Conservation (phyloP, 2,329 filamentous ascomycete genomes). For the Botrytis fragariae region DNA sequence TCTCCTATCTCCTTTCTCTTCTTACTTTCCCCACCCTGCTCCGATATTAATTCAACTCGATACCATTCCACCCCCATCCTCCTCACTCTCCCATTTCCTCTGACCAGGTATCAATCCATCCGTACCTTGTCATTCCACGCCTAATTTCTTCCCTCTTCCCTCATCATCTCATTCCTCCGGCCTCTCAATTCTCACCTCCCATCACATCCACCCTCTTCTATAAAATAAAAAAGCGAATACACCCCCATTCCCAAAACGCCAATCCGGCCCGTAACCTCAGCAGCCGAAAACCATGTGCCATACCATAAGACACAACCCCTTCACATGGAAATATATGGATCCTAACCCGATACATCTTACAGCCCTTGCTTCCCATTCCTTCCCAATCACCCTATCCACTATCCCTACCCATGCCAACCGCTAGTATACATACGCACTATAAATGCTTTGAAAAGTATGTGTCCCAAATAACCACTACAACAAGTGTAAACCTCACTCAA, state of each 20-base stretch:
- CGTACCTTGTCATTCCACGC: neutral
- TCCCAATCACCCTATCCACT: neutral
- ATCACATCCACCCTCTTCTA: neutral
- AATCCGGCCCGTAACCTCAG: neutral
- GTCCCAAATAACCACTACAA: slow-evolving; percentile 8
- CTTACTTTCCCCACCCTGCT: neutral
- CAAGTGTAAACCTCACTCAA: neutral
- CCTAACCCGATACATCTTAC: neutral
- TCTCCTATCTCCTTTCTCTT: neutral
- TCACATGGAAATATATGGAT: slow-evolving; percentile 5
- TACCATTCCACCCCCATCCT: neutral
- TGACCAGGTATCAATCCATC: neutral
- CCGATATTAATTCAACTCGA: slow-evolving; percentile 7
- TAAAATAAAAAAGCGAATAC: neutral
- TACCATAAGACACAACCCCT: slow-evolving; percentile 6
- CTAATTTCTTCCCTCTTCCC: neutral
- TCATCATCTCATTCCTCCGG: neutral
- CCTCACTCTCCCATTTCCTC: neutral
- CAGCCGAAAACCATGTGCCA: neutral
- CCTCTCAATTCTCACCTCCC: neutral
- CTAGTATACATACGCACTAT: slow-evolving; percentile 14
- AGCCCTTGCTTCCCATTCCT: neutral
- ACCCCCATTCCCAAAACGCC: slow-evolving; percentile 8
- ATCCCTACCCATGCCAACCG: neutral
- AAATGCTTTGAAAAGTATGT: slow-evolving; percentile 11